Conservation (phyloP, 495 filamentous ascomycete species). For the Aspergillus hancockii region DNA sequence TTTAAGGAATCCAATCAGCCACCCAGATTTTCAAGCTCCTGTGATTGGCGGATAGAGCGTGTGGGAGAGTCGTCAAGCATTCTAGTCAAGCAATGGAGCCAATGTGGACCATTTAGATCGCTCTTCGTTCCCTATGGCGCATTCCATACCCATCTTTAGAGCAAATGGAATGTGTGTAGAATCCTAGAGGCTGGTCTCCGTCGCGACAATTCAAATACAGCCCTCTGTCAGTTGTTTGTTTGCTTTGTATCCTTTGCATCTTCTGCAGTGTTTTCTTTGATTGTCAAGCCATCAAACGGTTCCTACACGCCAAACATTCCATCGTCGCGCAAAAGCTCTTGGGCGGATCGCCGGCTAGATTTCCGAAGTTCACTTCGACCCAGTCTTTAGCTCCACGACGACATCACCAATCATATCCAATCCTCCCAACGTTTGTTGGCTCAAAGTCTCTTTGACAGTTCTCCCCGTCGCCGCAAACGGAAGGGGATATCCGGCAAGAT, state of each 20-base stretch:
- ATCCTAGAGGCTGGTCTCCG: constrained; percentile 40
- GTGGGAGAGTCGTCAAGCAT: constrained; percentile 27
- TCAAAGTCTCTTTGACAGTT: constrained; percentile 24
- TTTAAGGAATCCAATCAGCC: constrained; percentile 27
- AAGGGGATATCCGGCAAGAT: constrained; percentile 39
- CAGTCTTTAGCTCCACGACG: constrained; percentile 14
- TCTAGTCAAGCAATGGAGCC: constrained; percentile 15
- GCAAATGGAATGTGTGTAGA: constrained; percentile 42
- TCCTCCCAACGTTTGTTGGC: constrained; percentile 10
- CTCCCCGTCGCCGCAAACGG: constrained; percentile 46
- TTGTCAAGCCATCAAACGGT: constrained; percentile 44
- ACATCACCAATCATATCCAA: constrained; percentile 35
- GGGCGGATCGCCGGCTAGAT: constrained; percentile 22
- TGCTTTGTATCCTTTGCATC: constrained; percentile 54
- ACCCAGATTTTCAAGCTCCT: constrained; percentile 12
- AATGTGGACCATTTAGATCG: constrained; percentile 29
- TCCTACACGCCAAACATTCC: constrained; percentile 25
- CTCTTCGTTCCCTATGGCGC: constrained; percentile 27
- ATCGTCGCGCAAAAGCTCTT: constrained; percentile 12
- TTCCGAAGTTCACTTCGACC: constrained; percentile 18
- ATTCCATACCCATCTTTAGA: constrained; percentile 45
- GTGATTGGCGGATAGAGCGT: constrained; percentile 29
- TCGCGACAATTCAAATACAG: constrained; percentile 45
- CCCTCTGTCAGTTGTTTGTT: constrained; percentile 50
- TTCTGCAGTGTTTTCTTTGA: constrained; percentile 49